Evolutionary conservation across 2,329 filamentous ascomycete genomes (phyloP), one percentile per base, ranked within the genome.

Genomic region (Stachybotrys chlorohalonatus): DNA sequence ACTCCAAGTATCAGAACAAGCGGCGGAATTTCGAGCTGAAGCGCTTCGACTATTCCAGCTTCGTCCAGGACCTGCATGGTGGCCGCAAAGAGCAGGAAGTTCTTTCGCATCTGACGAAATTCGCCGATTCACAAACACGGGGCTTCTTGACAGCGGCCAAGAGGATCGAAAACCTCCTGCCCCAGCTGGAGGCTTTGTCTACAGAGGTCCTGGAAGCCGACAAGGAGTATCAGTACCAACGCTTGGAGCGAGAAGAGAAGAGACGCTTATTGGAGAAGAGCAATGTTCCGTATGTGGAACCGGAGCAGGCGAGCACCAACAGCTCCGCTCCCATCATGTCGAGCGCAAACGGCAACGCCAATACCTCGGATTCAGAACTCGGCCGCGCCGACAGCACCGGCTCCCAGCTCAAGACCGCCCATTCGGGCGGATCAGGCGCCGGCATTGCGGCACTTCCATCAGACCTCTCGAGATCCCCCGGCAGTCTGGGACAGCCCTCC

Each of bases 71-170:
- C 74, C 79, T 99, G n/a, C 94, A 97, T 59, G 94, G 94, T 32
- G 94, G 94, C n/a, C 86, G 94, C 58, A 99, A 97, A 69, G 94
- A 99, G 64, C 94, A 97, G 66, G 94, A 99, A 68, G 89, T 99
- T 5, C 73, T 99, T 32, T 97, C 93, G 1, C 89, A 96, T 66
- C 78, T 99, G 36, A 99, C 94, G 1, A 93, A 87, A 67, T 99
- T 92, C 68, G 95, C 95, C 9, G 91, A 95, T 67, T 84, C 87
- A 3, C 94, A 99, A 67, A 90, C 94, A 15, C 86, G 83, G 63
- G 86, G 82, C 56, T 97, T 95, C 65, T 76, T 97, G 53, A 75
- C 81, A 1, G 87, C 92, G 0, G 87, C 93, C 11, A 92, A 92
- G 70, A 95, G 87, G 69, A 86, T 99, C 52, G 92, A 96, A 60